Conservation (phyloP, 2,329 filamentous ascomycete genomes). For the Xylariales sp. region DNA sequence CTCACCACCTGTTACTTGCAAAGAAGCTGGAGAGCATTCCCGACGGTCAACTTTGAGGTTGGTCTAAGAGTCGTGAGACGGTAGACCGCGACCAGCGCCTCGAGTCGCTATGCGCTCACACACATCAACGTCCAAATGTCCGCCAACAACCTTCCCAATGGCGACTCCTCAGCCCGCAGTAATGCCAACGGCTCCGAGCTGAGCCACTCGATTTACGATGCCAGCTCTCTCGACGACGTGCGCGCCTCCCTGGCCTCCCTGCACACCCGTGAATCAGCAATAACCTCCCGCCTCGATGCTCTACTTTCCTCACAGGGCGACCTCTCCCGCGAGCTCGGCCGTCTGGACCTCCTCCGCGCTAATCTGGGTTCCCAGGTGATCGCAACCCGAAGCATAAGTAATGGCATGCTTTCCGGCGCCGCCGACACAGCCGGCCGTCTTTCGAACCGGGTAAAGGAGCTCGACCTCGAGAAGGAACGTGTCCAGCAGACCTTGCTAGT, state of each 20-base stretch:
- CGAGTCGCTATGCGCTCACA: conserved; percentile 26
- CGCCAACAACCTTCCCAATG: conserved; percentile 29
- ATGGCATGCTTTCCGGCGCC: conserved; percentile 84
- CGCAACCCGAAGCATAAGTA: conserved; percentile 76
- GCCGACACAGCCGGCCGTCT: conserved; percentile 81
- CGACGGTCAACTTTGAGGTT: too few species aligned
- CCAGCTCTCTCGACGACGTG: conserved; percentile 73
- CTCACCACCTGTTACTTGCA: too few species aligned
- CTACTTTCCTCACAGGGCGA: conserved; percentile 81
- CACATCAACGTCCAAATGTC: conserved; percentile 28
- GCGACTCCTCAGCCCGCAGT: conserved; percentile 21
- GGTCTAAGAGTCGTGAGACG: too few species aligned
- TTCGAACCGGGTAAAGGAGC: conserved; percentile 76
- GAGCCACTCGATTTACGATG: conserved; percentile 55
- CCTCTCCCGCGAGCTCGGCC: conserved; percentile 77
- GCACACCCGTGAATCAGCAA: conserved; percentile 67
- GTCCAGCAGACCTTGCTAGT: conserved; percentile 88
- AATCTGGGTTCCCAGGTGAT: conserved; percentile 83
- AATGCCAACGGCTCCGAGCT: conserved; percentile 15
- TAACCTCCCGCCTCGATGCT: conserved; percentile 69
- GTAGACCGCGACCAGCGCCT: too few species aligned
- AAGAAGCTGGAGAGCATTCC: too few species aligned
- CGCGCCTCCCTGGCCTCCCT: conserved; percentile 71
- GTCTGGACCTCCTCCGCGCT: conserved; percentile 84
- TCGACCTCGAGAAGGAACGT: conserved; percentile 86